A percentile compares a stretch with the other conserved stretches of the same genome.
Evolutionary conservation across 2,329 filamentous ascomycete genomes (phyloP).

Genomic region (Dothistroma pini): DNA sequence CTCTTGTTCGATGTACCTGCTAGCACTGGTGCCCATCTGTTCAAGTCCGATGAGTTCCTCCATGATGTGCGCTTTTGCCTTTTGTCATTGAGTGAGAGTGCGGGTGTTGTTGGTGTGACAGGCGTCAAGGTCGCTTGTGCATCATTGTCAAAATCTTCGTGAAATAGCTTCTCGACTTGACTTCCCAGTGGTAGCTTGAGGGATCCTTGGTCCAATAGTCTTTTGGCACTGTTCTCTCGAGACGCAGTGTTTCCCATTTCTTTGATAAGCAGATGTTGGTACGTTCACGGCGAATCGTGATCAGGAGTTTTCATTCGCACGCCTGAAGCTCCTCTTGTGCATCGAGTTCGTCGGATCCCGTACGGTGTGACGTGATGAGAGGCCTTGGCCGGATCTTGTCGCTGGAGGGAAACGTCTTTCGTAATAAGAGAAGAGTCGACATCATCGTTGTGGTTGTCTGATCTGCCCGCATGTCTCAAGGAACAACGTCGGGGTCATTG

Average conservation of each 20-base stretch:
- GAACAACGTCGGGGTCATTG: neutral
- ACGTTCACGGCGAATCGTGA: neutral
- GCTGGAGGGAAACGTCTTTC: neutral
- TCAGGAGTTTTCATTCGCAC: neutral
- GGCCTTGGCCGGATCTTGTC: neutral
- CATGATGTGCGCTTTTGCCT: neutral
- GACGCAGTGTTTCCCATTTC: slow-evolving; percentile 5
- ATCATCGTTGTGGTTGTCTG: slow-evolving; percentile 1
- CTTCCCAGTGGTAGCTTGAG: slow-evolving; percentile 5
- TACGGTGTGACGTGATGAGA: neutral
- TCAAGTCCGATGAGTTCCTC: neutral
- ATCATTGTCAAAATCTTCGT: slow-evolving; percentile 6
- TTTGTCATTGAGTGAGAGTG: neutral
- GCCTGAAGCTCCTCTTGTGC: neutral
- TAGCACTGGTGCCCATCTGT: slow-evolving; percentile 6
- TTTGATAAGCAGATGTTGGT: neutral
- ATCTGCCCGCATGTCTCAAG: neutral
- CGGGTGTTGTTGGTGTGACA: neutral
- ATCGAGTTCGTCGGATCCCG: neutral
- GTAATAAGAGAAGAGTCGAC: neutral
- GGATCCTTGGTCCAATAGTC: neutral
- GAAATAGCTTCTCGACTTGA: slow-evolving; percentile 6
- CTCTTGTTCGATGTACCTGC: neutral
- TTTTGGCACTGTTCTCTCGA: neutral
- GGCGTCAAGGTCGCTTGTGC: neutral